Evolutionary conservation across 768 basidiomycete species (phyloP).

Genomic region (Candolleomyces eurysporus): DNA sequence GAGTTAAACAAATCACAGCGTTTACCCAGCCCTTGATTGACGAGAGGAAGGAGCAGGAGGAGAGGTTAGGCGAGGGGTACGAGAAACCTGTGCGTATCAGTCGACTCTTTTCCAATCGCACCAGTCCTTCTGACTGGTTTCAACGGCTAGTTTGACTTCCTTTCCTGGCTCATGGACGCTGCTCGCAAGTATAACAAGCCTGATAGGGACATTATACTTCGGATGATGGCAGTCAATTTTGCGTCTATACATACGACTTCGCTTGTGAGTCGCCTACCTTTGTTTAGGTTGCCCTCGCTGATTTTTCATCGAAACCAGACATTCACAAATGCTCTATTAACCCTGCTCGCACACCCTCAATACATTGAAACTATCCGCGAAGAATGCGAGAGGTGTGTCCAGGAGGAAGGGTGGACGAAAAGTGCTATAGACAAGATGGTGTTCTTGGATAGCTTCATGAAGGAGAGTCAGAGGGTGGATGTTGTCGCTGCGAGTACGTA

Average conservation of each 20-base stretch:
- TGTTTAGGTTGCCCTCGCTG: not conserved
- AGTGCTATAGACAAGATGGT: slow-evolving; percentile 9
- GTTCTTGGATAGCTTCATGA: slow-evolving; percentile 13
- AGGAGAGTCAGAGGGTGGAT: slow-evolving; percentile 12
- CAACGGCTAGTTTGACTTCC: slow-evolving; percentile 39
- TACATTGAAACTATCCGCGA: slow-evolving; percentile 35
- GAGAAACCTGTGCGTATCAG: slow-evolving; percentile 3
- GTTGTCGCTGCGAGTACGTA: slow-evolving; percentile 9
- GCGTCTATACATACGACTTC: slow-evolving; percentile 43
- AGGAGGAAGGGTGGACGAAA: slow-evolving; percentile 31
- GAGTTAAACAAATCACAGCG: slow-evolving; percentile 1
- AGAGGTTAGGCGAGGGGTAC: slow-evolving; percentile 10
- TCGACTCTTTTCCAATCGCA: not conserved
- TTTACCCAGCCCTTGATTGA: slow-evolving; percentile 13
- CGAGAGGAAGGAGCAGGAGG: slow-evolving; percentile 6
- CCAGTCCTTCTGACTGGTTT: not conserved
- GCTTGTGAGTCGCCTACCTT: slow-evolving; percentile 27
- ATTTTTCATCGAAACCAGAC: slow-evolving; percentile 20
- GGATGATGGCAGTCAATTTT: slow-evolving; percentile 41
- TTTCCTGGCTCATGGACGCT: slow-evolving; percentile 46
- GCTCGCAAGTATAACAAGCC: slow-evolving; percentile 28
- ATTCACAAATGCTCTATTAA: slow-evolving; percentile 33
- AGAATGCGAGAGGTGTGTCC: slow-evolving; percentile 40
- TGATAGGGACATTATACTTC: slow-evolving; percentile 26
- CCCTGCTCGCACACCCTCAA: slow-evolving; percentile 35